These are phyloP conservation scores for Picea glauca DNA, from an alignment of 75 land plant species.

Conservation along the genomic window DNA sequence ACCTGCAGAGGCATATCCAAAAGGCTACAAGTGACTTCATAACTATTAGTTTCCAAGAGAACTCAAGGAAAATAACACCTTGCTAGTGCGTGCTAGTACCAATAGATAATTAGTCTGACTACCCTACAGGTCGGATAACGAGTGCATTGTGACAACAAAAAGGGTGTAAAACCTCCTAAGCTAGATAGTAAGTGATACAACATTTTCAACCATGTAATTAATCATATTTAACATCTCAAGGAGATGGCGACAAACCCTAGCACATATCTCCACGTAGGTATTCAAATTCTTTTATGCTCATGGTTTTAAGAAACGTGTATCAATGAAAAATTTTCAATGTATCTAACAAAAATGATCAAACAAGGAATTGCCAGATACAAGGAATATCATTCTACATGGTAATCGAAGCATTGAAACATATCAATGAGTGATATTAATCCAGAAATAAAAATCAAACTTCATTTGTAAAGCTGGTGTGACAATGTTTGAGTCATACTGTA, in stretches of 20 bases:
- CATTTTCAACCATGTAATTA: not conserved
- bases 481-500: conserved; percentile 7
- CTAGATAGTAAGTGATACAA: not conserved
- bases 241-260: not conserved
- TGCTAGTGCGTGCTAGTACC: not conserved
- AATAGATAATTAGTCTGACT: not conserved
- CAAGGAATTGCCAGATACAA: too few species aligned
- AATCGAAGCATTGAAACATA: too few species aligned
- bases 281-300: not conserved
- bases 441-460: too few species aligned
- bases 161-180: not conserved
- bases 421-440: too few species aligned
- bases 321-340: too few species aligned
- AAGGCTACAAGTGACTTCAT: not conserved
- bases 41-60: not conserved
- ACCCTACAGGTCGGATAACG: not conserved
- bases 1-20: not conserved
- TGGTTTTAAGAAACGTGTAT: not conserved
- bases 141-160: not conserved
- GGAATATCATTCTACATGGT: too few species aligned
- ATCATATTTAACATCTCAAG: not conserved
- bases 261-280: not conserved
- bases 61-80: not conserved
- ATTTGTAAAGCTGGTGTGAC: not conserved
- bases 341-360: too few species aligned